Evolutionary conservation across 2,329 filamentous ascomycete genomes (phyloP).

Genomic region (Beauveria sp.): DNA sequence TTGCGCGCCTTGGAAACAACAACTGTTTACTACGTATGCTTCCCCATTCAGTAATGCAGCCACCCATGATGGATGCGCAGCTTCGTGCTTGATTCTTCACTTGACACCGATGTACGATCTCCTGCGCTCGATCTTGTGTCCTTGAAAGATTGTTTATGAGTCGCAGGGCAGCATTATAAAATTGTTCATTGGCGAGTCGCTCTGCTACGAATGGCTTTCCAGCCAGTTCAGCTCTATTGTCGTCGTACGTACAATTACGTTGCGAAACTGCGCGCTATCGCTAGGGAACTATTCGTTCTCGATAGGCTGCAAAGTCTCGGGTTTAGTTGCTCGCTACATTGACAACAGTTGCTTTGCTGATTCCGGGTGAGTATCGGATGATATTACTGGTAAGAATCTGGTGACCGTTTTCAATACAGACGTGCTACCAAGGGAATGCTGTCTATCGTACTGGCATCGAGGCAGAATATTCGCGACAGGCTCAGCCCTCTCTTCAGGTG

Average conservation of each 20-base stretch:
- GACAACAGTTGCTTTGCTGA: too few relatives aligned
- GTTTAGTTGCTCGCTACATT: too few relatives aligned
- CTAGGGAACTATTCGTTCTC: too few relatives aligned
- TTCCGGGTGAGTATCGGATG: too few relatives aligned
- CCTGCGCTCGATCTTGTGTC: neutral
- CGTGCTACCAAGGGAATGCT: too few relatives aligned
- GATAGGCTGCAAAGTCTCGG: too few relatives aligned
- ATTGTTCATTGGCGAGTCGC: neutral
- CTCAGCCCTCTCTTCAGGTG: neutral
- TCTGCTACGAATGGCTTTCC: neutral
- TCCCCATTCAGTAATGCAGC: neutral
- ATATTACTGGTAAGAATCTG: too few relatives aligned
- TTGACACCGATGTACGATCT: neutral
- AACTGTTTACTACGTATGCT: neutral
- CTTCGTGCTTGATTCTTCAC: neutral
- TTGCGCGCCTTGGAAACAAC: neutral
- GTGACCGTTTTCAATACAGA: too few relatives aligned
- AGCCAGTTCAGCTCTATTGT: neutral
- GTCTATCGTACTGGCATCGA: neutral
- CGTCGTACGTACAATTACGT: neutral
- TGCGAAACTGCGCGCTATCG: neutral
- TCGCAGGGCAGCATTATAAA: neutral
- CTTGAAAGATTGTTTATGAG: neutral
- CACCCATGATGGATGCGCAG: neutral
- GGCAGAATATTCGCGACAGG: neutral